Base-by-base conservation (phyloP, 306 rosid species). In the Quercus dentata region DNA sequence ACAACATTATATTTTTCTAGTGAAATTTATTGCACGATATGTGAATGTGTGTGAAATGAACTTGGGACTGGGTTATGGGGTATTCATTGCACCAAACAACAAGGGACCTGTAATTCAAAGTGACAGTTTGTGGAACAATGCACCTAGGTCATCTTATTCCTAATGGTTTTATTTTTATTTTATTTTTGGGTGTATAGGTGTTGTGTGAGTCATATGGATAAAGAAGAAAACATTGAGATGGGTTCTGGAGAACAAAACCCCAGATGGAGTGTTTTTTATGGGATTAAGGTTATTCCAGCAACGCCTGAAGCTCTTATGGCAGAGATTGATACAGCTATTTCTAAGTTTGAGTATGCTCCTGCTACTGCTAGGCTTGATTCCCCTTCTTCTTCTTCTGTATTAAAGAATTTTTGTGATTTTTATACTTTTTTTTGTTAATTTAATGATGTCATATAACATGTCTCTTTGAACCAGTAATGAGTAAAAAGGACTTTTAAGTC, bases 271-370 rank as follows among this genome's bases (percentile, higher is more conserved):
- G 92, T 87, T 2, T 92, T 78, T 41, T 95, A 91, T 77, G 90
- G 90, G 70, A 88, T 90, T 52, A 90, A 88, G 74, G 80, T 85
- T 23, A 90, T 89, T 74, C 92, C 90, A 4, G 84, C 91, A 19
- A 83, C 87, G 49, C 99, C 99, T 23, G 97, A 92, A 74, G 88
- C 93, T 5, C 81, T 92, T 3, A 89, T 89, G 93, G 87, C 87
- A 7, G 99, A 91, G 90, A 90, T 90, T 77, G 89, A 91, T 76
- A 77, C 90, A 3, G 98, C 97, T 3, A 92, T 92, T 57, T 87
- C 91, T 1, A 93, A 82, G 73, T 89, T 95, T 0, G 99, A 90
- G 71, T 75, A 86, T 75, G 74, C 89, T 30, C 91, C 92, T 56
- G 92, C 93, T 68, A 83, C 92, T 35, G 88, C 83, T 35, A 4